Evolutionary conservation across 495 filamentous ascomycete genomes (phyloP).

Genomic region (Achaetomiella virescens): DNA sequence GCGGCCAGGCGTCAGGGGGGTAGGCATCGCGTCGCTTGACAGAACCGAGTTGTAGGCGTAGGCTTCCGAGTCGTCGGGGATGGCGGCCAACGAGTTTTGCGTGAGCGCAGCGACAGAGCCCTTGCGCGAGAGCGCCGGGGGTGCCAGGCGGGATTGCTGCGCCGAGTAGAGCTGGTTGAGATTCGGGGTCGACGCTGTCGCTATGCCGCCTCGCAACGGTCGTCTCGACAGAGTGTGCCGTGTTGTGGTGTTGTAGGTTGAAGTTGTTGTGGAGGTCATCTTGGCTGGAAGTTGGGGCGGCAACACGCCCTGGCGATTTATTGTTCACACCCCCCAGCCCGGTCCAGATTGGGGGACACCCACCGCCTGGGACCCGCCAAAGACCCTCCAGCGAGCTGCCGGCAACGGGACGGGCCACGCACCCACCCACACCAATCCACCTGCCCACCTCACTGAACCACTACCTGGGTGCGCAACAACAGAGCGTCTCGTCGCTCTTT

Average conservation of each 20-base stretch:
- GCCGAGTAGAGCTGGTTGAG: conserved; percentile 44
- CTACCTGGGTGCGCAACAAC: not conserved
- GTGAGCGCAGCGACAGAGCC: conserved; percentile 59
- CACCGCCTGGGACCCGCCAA: conserved; percentile 2
- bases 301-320: conserved; percentile 16
- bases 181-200: conserved; percentile 56
- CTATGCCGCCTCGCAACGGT: conserved; percentile 36
- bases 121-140: conserved; percentile 55
- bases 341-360: not conserved
- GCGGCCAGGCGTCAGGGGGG: conserved; percentile 25
- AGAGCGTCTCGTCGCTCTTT: not conserved
- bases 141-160: conserved; percentile 35
- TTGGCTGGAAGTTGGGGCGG: conserved; percentile 19
- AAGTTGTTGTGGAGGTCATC: conserved; percentile 32
- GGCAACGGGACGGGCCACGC: conserved; percentile 5
- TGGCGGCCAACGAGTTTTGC: conserved; percentile 50
- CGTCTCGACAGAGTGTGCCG: conserved; percentile 54
- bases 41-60: conserved; percentile 50
- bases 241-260: conserved; percentile 72
- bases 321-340: conserved; percentile 29
- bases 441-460: not conserved
- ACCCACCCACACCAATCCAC: conserved; percentile 2
- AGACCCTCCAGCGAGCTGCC: not conserved
- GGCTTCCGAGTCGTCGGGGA: conserved; percentile 54
- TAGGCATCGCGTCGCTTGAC: conserved; percentile 38